Evolutionary conservation across 768 basidiomycete genomes (phyloP).

Genomic region (Boletus subcaerulescens): DNA sequence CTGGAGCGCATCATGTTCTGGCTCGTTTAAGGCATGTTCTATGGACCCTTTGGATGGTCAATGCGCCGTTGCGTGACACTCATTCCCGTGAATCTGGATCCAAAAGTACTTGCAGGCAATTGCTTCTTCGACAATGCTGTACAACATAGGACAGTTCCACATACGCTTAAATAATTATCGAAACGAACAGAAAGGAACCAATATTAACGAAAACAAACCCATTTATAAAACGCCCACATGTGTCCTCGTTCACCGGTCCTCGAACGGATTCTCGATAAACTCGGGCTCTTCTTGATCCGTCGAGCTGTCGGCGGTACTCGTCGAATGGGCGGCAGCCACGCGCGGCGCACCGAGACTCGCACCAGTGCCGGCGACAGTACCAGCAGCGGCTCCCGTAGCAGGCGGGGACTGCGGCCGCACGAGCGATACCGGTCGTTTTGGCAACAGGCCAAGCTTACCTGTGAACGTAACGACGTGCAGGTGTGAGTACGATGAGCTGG

Average conservation of each 20-base stretch:
- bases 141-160: too few relatives aligned
- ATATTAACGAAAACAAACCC: too few relatives aligned
- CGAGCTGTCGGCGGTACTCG: constrained; percentile 22
- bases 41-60: too few relatives aligned
- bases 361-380: not conserved
- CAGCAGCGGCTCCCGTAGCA: not conserved
- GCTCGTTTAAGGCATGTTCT: too few relatives aligned
- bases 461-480: not conserved
- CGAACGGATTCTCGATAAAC: constrained; percentile 75
- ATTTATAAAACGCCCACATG: too few relatives aligned
- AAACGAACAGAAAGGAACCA: too few relatives aligned
- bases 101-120: too few relatives aligned
- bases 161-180: too few relatives aligned
- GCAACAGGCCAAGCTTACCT: constrained; percentile 70
- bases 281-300: constrained; percentile 56
- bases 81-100: too few relatives aligned
- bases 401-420: constrained; percentile 32
- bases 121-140: too few relatives aligned
- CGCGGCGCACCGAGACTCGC: constrained; percentile 1
- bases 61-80: too few relatives aligned
- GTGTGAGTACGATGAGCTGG: not conserved
- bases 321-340: constrained; percentile 6
- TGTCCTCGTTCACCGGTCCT: constrained; percentile 37
- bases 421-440: constrained; percentile 71
- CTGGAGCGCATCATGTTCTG: too few relatives aligned